Percentiles rank a stretch among this genome's conserved stretches.
Conservation (phyloP, 495 filamentous ascomycete genomes). For the Chaetomium fimeti region DNA sequence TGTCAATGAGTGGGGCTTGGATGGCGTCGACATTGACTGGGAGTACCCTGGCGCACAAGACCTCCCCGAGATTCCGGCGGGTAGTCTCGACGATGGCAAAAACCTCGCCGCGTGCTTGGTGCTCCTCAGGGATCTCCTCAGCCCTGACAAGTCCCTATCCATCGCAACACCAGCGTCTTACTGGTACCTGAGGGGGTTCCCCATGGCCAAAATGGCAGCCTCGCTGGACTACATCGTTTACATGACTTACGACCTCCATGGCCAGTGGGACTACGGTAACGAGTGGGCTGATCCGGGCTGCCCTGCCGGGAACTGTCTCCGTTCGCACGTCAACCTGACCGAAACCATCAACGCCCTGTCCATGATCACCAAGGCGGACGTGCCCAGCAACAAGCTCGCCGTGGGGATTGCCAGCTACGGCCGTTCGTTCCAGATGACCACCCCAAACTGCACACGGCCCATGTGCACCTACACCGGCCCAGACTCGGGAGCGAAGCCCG, state of each 20-base stretch:
- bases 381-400: conserved; percentile 40
- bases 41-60: conserved; percentile 41
- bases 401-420: conserved; percentile 45
- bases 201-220: conserved; percentile 19
- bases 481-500: conserved; percentile 24
- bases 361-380: conserved; percentile 54
- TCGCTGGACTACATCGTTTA: conserved; percentile 44
- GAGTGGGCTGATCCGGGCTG: conserved; percentile 1
- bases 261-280: conserved; percentile 26
- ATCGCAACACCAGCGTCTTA: conserved; percentile 27
- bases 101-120: background rate
- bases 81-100: background rate
- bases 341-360: conserved; percentile 40
- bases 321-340: conserved; percentile 45
- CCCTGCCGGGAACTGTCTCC: conserved; percentile 40
- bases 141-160: conserved; percentile 9
- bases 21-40: conserved; percentile 40
- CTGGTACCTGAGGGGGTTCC: conserved; percentile 25
- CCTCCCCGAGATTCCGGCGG: conserved; percentile 9
- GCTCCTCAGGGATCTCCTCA: background rate
- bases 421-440: conserved; percentile 37
- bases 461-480: conserved; percentile 23
- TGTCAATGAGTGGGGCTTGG: conserved; percentile 31
- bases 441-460: conserved; percentile 10
- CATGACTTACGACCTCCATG: conserved; percentile 38